These are phyloP conservation scores for Fraxinus xanthoxyloides DNA, from an alignment of 305 asterid species.

Conservation along the genomic window DNA sequence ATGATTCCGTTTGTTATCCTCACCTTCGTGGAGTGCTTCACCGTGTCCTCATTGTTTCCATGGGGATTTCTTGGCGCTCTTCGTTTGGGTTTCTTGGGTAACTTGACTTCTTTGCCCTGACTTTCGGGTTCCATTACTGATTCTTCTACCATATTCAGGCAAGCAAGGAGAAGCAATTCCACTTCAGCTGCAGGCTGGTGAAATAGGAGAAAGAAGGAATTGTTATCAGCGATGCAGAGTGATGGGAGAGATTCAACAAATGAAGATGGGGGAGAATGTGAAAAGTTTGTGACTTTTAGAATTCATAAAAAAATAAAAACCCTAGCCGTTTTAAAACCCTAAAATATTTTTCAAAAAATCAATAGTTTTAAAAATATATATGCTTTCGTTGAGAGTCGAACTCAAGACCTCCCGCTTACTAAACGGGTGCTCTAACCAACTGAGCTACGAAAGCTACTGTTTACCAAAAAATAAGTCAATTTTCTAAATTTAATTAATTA, in stretches of 20 bases:
- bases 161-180: neutral
- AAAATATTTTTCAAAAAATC: too few species aligned
- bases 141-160: constrained; percentile 23
- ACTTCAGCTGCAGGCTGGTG: neutral
- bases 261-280: neutral
- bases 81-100: constrained; percentile 2
- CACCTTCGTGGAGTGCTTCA: constrained; percentile 16
- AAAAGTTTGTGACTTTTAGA: neutral
- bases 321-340: neutral
- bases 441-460: constrained; percentile 38
- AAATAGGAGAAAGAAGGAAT: neutral
- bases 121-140: constrained; percentile 18
- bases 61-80: constrained; percentile 19
- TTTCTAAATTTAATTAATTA: neutral
- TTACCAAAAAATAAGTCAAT: neutral
- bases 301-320: neutral
- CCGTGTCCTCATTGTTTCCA: constrained; percentile 28
- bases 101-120: constrained; percentile 17
- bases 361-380: too few species aligned
- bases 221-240: neutral
- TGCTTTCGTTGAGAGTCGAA: constrained; percentile 63
- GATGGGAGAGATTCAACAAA: neutral
- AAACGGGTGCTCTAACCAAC: constrained; percentile 67
- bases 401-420: constrained; percentile 71
- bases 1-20: constrained; percentile 32